Conservation (phyloP, 75 land plant species). For the Azolla pinnata region DNA sequence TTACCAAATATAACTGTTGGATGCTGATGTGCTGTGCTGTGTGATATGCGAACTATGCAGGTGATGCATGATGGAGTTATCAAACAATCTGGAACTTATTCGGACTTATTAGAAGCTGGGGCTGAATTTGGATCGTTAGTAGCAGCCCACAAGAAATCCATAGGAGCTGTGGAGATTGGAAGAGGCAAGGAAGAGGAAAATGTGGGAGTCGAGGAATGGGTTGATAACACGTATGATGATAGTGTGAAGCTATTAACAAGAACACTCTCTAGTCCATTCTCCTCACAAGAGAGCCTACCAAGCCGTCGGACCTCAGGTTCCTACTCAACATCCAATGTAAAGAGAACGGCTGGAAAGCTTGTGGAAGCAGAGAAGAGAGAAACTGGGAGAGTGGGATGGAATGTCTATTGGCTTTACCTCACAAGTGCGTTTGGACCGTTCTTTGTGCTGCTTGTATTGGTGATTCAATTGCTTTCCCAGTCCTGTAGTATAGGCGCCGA, state of each 20-base stretch:
- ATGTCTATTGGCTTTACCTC: conserved; percentile 30
- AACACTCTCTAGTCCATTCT: neutral
- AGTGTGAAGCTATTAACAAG: conserved; percentile 1
- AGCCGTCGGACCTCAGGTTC: neutral
- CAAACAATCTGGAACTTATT: conserved; percentile 81
- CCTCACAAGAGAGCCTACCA: neutral
- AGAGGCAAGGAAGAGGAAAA: conserved; percentile 4
- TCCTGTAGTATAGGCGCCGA: conserved; percentile 19
- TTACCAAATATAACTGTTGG: neutral
- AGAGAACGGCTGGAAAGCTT: conserved; percentile 2
- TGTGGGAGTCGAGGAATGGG: neutral
- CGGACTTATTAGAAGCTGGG: conserved; percentile 48
- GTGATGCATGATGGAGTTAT: conserved; percentile 87
- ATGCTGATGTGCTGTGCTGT: neutral
- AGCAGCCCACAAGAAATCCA: conserved; percentile 77
- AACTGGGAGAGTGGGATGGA: conserved; percentile 23
- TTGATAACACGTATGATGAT: neutral
- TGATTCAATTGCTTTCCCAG: conserved; percentile 22
- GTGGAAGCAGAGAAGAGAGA: conserved; percentile 31
- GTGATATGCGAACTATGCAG: conserved; percentile 22
- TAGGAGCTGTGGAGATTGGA: conserved; percentile 66
- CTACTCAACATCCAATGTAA: neutral
- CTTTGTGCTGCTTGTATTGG: conserved; percentile 13
- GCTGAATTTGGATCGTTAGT: conserved; percentile 77
- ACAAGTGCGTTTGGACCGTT: conserved; percentile 25